phyloP scores from a whole-genome alignment of 2,329 filamentous ascomycete species.

The Aureobasidium sp. region DNA sequence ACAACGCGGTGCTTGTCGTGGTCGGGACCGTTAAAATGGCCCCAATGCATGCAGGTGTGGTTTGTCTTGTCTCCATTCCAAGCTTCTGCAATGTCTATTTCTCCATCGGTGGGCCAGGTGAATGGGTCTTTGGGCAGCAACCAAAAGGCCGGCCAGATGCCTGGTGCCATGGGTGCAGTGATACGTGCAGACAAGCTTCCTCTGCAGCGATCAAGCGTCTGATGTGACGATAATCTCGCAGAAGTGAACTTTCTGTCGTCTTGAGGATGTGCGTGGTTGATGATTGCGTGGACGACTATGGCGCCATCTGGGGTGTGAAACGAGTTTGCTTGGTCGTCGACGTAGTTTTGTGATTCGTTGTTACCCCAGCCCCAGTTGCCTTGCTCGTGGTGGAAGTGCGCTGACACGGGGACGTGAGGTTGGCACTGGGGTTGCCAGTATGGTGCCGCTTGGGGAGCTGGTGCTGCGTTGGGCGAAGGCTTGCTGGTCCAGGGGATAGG shows the following conservation, averaged over 20 bases:
- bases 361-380: constrained; percentile 58
- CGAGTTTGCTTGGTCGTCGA: constrained; percentile 42
- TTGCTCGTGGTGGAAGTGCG: constrained; percentile 50
- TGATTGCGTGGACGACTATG: constrained; percentile 48
- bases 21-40: constrained; percentile 48
- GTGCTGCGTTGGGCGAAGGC: constrained; percentile 19
- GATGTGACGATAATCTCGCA: constrained; percentile 48
- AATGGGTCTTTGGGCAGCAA: constrained; percentile 53
- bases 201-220: constrained; percentile 44
- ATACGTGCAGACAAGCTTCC: constrained; percentile 49
- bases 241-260: constrained; percentile 45
- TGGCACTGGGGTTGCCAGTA: constrained; percentile 52
- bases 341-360: constrained; percentile 54
- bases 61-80: constrained; percentile 54
- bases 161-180: constrained; percentile 46
- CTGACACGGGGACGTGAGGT: constrained; percentile 39
- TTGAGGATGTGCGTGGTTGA: constrained; percentile 27
- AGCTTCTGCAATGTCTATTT: constrained; percentile 55
- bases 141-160: constrained; percentile 59
- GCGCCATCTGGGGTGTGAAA: constrained; percentile 49
- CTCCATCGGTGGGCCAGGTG: constrained; percentile 52
- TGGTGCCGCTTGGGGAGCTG: constrained; percentile 14
- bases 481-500: constrained; percentile 26
- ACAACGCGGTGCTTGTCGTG: constrained; percentile 51
- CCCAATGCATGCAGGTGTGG: constrained; percentile 55